phyloP scores from a whole-genome alignment of 2,329 filamentous ascomycete species.

The Lecanicillium sp. region DNA sequence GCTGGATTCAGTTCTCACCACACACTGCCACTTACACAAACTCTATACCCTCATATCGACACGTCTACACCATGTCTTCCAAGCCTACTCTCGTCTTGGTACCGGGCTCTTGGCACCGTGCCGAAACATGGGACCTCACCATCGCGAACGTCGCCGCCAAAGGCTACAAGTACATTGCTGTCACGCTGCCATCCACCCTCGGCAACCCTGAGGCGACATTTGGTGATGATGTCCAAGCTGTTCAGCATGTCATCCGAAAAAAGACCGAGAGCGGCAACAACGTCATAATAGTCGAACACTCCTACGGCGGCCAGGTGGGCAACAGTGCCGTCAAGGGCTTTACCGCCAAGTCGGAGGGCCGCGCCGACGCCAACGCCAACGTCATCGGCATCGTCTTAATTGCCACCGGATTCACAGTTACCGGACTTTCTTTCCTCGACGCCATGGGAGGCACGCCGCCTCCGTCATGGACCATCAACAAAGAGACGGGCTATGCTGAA shows the following conservation, averaged over 20 bases:
- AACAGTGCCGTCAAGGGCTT: slow-evolving; percentile 40
- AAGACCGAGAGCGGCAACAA: slow-evolving; percentile 33
- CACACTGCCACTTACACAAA: neutral
- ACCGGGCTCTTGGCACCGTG: slow-evolving; percentile 41
- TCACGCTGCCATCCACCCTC: slow-evolving; percentile 34
- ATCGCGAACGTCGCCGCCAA: slow-evolving; percentile 27
- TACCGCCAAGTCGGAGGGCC: slow-evolving; percentile 18
- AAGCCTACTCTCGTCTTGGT: slow-evolving; percentile 37
- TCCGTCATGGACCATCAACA: slow-evolving; percentile 34
- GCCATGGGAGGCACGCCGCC: slow-evolving; percentile 35
- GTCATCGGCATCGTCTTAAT: slow-evolving; percentile 41
- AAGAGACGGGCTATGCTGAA: slow-evolving; percentile 35
- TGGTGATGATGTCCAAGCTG: slow-evolving; percentile 35
- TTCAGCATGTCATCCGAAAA: slow-evolving; percentile 28
- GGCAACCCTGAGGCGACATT: slow-evolving; percentile 31
- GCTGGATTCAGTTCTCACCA: neutral
- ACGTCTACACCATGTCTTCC: slow-evolving; percentile 1
- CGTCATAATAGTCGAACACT: slow-evolving; percentile 43
- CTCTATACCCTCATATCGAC: neutral
- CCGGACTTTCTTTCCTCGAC: slow-evolving; percentile 35
- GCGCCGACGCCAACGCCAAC: slow-evolving; percentile 22
- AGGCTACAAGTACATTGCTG: slow-evolving; percentile 27
- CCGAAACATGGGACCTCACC: slow-evolving; percentile 32
- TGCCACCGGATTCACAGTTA: slow-evolving; percentile 36
- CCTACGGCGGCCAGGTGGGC: slow-evolving; percentile 42